Evolutionary conservation across 371 early-diverging fungal species (phyloP), one percentile per base, ranked within the genome.

Genomic region (Mortierella sp.): DNA sequence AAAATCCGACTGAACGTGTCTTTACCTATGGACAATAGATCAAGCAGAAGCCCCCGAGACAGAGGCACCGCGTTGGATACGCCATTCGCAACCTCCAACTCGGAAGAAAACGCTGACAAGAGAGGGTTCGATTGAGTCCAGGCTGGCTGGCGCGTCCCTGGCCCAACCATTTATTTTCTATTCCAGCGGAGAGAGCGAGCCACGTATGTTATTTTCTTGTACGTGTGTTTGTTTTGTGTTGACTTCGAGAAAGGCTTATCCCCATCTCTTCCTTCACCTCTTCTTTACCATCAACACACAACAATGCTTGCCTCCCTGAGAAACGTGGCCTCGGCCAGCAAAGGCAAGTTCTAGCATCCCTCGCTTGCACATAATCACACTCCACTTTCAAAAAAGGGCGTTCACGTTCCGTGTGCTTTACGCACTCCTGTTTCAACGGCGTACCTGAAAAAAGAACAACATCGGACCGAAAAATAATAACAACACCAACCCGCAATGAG

Each of bases 231-330:
- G 71, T 44, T 31, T 59, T 59, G 26, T 48, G 46, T 48, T 70
- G 71, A 51, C 34, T 51, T 50, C 43, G 6, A 40, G 43, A 40
- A 40, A 40, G 43, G 6, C 43, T 4, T 6, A 40, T 4, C 70
- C 75, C 55, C 55, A n/a, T 73, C 53, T 46, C 21, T 61, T 73
- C 34, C 37, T 57, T 26, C 19, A 51, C 53, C 34, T 54, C 50
- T 43, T n/a, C n/a, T n/a, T n/a, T 44, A 64, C 70, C 34, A 77
- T 61, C 77, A 77, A 79, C 75, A 67, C 72, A 26, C 75, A 50
- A 75, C 76, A 76, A 85, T 83, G 84, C 77, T 80, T 73, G 80
- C 80, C 64, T 83, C 84, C 26, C 78, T 83, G 51, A 80, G 84
- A 77, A 77, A 59, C 76, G 75, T 69, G 77, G 80, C 84, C 53